These are phyloP conservation scores for Brassica carinata DNA, from an alignment of 345 rosid species.

Conservation along the genomic window DNA sequence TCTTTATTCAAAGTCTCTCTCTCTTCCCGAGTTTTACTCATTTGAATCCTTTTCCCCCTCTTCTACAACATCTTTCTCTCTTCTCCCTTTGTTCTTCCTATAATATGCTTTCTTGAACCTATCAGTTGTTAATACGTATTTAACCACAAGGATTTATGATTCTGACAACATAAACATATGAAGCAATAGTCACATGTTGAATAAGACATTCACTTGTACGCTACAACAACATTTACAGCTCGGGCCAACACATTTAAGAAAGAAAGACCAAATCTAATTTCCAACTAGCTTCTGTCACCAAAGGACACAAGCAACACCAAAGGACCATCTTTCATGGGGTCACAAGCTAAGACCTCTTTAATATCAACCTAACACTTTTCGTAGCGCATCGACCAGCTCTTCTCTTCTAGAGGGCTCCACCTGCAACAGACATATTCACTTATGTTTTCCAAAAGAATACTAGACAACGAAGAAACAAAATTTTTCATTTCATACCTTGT, in stretches of 20 bases:
- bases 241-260: slow-evolving; percentile 7
- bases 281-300: neutral
- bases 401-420: slow-evolving; percentile 72
- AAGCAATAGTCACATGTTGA: slow-evolving; percentile 7
- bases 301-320: neutral
- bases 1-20: too few species aligned
- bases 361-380: slow-evolving; percentile 56
- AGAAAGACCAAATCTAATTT: slow-evolving; percentile 7
- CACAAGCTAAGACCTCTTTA: slow-evolving; percentile 10
- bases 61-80: too few species aligned
- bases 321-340: slow-evolving; percentile 2
- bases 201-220: neutral
- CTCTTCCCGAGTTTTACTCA: too few species aligned
- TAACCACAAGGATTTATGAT: neutral
- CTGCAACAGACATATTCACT: slow-evolving; percentile 53
- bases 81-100: too few species aligned
- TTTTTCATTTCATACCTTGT: slow-evolving; percentile 58
- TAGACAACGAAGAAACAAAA: slow-evolving; percentile 11
- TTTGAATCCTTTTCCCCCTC: too few species aligned
- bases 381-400: slow-evolving; percentile 54
- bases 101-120: too few species aligned
- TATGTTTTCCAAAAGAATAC: slow-evolving; percentile 1
- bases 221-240: slow-evolving; percentile 39
- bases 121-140: neutral
- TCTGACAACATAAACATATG: neutral